Percentiles rank a stretch among this genome's conserved stretches.
Evolutionary conservation across 2,329 filamentous ascomycete species (phyloP).

Genomic region (Hypoxylon sp.): DNA sequence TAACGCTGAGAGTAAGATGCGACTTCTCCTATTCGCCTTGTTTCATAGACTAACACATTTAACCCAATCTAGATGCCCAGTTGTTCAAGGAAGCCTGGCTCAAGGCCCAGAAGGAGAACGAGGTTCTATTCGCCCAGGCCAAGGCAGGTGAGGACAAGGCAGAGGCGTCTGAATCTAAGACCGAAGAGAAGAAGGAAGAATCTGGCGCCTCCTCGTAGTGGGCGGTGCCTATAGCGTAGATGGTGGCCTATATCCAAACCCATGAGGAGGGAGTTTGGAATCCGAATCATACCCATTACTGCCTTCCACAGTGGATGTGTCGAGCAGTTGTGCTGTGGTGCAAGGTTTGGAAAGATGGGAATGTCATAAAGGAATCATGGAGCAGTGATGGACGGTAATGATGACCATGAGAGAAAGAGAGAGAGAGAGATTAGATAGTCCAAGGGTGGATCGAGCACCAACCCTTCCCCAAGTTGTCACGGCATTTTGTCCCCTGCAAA

Average conservation of each 20-base stretch:
- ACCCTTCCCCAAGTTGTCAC: conserved; percentile 46
- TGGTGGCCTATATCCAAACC: conserved; percentile 13
- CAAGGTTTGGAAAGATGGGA: conserved; percentile 36
- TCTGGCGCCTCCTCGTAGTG: conserved; percentile 42
- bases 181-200: conserved; percentile 47
- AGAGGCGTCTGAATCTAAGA: conserved; percentile 49
- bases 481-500: conserved; percentile 50
- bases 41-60: conserved; percentile 49
- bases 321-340: conserved; percentile 32
- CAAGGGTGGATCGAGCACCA: conserved; percentile 46
- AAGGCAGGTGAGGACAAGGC: conserved; percentile 52
- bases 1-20: conserved; percentile 90
- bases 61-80: conserved; percentile 82
- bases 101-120: conserved; percentile 97
- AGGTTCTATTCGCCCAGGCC: conserved; percentile 75
- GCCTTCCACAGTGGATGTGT: conserved; percentile 18
- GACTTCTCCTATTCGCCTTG: not conserved
- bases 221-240: conserved; percentile 4
- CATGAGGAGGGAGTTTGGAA: conserved; percentile 5
- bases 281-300: conserved; percentile 23
- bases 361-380: conserved; percentile 32
- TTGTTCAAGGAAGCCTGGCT: conserved; percentile 97
- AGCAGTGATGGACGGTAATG: conserved; percentile 45
- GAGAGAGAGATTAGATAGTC: conserved; percentile 43
- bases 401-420: conserved; percentile 42